phyloP scores from a whole-genome alignment of 805 yeast species.

The Pichia scutulata region DNA sequence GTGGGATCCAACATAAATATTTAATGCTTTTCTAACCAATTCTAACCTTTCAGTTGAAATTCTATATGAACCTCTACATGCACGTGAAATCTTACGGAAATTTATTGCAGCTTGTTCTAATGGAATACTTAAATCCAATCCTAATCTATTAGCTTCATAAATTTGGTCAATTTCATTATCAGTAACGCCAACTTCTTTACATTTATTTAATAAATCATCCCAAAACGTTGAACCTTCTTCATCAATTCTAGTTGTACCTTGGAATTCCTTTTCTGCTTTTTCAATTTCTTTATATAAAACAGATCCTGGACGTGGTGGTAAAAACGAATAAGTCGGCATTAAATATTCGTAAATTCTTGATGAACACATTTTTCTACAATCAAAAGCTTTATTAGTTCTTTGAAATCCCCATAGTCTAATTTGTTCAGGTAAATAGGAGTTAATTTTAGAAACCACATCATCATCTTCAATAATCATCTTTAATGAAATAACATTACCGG shows the following conservation, averaged over 20 bases:
- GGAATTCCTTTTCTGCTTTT: slow-evolving; percentile 43
- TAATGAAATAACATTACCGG: slow-evolving; percentile 82
- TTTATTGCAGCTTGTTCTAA: slow-evolving; percentile 32
- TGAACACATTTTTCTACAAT: slow-evolving; percentile 90
- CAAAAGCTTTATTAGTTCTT: slow-evolving; percentile 84
- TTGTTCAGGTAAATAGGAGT: slow-evolving; percentile 69
- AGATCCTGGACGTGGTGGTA: slow-evolving; percentile 82
- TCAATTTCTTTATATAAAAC: slow-evolving; percentile 53
- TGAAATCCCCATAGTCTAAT: slow-evolving; percentile 91
- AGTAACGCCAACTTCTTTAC: slow-evolving; percentile 33
- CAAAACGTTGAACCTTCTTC: slow-evolving; percentile 72
- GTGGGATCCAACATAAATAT: slow-evolving; percentile 75
- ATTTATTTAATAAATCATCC: slow-evolving; percentile 38
- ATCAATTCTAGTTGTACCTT: slow-evolving; percentile 55
- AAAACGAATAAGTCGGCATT: slow-evolving; percentile 81
- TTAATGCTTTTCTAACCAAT: slow-evolving; percentile 59
- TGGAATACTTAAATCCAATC: slow-evolving; percentile 30
- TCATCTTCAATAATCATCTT: slow-evolving; percentile 80
- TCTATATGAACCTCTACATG: slow-evolving; percentile 61
- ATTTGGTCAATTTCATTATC: slow-evolving; percentile 32
- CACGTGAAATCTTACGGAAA: slow-evolving; percentile 57
- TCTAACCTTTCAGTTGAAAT: slow-evolving; percentile 55
- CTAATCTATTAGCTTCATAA: slow-evolving; percentile 30
- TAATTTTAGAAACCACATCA: slow-evolving; percentile 66
- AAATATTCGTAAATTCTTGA: slow-evolving; percentile 94